phyloP scores from a whole-genome alignment of 805 yeast species.

The Schwanniomyces pseudopolymorphus region DNA sequence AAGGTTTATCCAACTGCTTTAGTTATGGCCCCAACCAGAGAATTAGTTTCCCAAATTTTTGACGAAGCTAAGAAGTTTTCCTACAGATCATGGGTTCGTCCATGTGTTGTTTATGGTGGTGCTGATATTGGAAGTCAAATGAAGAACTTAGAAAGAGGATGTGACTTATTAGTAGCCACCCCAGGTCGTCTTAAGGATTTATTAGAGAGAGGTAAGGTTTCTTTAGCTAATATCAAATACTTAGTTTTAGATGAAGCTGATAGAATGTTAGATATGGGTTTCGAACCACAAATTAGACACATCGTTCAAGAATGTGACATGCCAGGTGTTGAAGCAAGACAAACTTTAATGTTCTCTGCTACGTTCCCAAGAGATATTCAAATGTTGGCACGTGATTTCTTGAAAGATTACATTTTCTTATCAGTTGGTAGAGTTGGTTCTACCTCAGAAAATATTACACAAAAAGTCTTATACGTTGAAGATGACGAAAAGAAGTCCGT shows the following conservation, averaged over 20 bases:
- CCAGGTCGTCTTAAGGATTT: conserved; percentile 98
- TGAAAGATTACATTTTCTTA: conserved; percentile 91
- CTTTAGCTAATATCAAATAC: conserved; percentile 85
- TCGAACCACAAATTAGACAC: conserved; percentile 98
- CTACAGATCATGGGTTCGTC: conserved; percentile 97
- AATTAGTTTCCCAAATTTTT: conserved; percentile 92
- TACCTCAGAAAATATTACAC: conserved; percentile 97
- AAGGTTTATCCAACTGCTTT: conserved; percentile 94
- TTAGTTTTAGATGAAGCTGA: conserved; percentile 98
- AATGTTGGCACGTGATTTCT: conserved; percentile 94
- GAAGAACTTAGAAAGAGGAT: conserved; percentile 86
- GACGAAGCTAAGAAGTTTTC: conserved; percentile 95
- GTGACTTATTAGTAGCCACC: conserved; percentile 95
- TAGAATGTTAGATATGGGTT: conserved; percentile 99
- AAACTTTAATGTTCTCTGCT: conserved; percentile 97
- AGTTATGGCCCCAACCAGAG: conserved; percentile 98
- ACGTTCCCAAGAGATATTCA: conserved; percentile 99
- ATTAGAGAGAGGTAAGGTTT: conserved; percentile 91
- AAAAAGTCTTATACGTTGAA: conserved; percentile 88
- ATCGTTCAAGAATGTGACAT: conserved; percentile 97
- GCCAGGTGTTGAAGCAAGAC: conserved; percentile 90
- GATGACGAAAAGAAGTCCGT: conserved; percentile 89
- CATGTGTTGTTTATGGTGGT: conserved; percentile 98
- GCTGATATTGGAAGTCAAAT: conserved; percentile 88
- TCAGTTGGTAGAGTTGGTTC: conserved; percentile 99